phyloP scores from a whole-genome alignment of 495 filamentous ascomycete genomes.

The Neurospora sp. region DNA sequence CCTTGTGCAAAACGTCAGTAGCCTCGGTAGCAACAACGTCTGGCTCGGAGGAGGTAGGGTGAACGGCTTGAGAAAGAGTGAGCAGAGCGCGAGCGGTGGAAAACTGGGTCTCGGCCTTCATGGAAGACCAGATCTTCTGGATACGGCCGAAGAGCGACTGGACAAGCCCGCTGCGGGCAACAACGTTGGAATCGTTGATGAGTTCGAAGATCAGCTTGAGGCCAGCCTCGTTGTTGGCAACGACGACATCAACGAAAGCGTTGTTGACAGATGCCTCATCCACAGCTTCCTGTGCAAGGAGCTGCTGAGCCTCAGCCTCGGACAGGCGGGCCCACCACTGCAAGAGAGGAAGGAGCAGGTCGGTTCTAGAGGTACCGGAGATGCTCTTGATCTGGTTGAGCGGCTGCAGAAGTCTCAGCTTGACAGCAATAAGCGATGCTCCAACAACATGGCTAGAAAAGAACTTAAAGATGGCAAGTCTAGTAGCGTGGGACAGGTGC shows the following conservation, averaged over 20 bases:
- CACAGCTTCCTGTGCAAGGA: constrained; percentile 47
- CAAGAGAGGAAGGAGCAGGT: constrained; percentile 60
- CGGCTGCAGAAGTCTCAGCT: constrained; percentile 56
- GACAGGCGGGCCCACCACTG: constrained; percentile 50
- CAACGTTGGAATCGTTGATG: constrained; percentile 35
- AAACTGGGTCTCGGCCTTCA: constrained; percentile 54
- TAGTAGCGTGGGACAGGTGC: constrained; percentile 51
- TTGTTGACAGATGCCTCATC: constrained; percentile 47
- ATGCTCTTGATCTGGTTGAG: constrained; percentile 63
- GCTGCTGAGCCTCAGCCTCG: constrained; percentile 23
- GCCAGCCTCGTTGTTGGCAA: constrained; percentile 57
- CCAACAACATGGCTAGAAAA: constrained; percentile 60
- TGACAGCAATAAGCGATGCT: constrained; percentile 57
- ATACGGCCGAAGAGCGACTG: constrained; percentile 55
- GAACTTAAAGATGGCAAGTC: constrained; percentile 59
- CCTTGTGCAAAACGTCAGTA: constrained; percentile 54
- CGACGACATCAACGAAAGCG: constrained; percentile 49
- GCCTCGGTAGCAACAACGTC: constrained; percentile 40
- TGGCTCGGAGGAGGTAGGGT: constrained; percentile 10
- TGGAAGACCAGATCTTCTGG: constrained; percentile 55
- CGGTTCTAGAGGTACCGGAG: constrained; percentile 53
- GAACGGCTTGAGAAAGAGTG: constrained; percentile 29
- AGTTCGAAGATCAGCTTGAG: constrained; percentile 48
- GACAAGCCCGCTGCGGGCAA: constrained; percentile 41
- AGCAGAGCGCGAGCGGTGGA: constrained; percentile 49